Percentiles rank a stretch among this genome's conserved stretches.
phyloP scores from a whole-genome alignment of 2,329 filamentous ascomycete genomes.

The Periglandula ipomoeae region DNA sequence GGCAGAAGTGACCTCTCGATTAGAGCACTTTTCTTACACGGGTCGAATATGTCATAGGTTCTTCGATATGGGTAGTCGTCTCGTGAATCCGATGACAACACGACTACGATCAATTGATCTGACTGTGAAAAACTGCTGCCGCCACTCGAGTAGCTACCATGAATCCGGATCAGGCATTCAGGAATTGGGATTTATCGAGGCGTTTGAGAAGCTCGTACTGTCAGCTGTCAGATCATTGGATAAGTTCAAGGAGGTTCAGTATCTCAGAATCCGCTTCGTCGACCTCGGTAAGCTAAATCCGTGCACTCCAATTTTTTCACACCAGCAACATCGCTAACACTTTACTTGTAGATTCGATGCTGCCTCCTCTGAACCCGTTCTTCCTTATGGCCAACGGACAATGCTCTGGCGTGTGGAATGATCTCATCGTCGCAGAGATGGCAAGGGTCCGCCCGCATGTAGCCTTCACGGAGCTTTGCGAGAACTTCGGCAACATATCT shows the following conservation, averaged over 20 bases:
- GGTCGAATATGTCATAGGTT: conserved; percentile 63
- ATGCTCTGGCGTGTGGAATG: conserved; percentile 66
- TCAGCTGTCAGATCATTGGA: conserved; percentile 52
- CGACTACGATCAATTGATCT: conserved; percentile 59
- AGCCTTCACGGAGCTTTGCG: conserved; percentile 52
- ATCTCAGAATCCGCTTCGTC: conserved; percentile 64
- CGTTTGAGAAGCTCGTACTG: conserved; percentile 61
- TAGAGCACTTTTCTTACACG: conserved; percentile 64
- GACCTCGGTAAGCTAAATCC: conserved; percentile 47
- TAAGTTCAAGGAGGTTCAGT: conserved; percentile 48
- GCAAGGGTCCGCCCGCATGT: conserved; percentile 47
- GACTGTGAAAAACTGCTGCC: conserved; percentile 67
- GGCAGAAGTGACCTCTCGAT: conserved; percentile 47
- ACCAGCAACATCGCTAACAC: conserved; percentile 13
- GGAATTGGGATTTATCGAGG: conserved; percentile 61
- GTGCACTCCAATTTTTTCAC: background rate
- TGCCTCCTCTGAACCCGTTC: conserved; percentile 63
- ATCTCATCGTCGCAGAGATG: conserved; percentile 53
- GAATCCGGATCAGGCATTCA: conserved; percentile 62
- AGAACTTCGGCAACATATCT: conserved; percentile 52
- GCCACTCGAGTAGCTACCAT: conserved; percentile 43
- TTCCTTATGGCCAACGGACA: conserved; percentile 53
- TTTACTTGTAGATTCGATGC: conserved; percentile 48
- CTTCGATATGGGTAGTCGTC: conserved; percentile 49
- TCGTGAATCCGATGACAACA: conserved; percentile 37